Evolutionary conservation across 2,329 filamentous ascomycete genomes (phyloP), one percentile per base, ranked within the genome.

Genomic region (Fusarium decemcellulare): DNA sequence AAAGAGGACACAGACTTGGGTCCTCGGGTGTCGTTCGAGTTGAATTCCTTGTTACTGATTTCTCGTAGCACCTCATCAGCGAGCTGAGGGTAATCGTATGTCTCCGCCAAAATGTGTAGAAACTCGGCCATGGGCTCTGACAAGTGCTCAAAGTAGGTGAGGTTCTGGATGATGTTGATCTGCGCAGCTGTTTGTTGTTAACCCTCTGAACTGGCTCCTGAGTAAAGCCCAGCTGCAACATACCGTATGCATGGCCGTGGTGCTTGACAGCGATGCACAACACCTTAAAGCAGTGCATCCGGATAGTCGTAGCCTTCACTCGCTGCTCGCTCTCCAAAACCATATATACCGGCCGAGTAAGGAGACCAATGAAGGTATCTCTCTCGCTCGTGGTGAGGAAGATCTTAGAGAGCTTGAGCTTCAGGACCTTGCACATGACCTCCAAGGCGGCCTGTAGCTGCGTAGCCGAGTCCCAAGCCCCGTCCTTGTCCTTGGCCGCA

Each of bases 41-140:
- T 98, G 83, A 98, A 99, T 77, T 98, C 95, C 79, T 97, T 99
- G 81, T 95, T 97, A 79, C 95, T 97, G 71, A 99, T 88, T 77
- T 99, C 96, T 74, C 94, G 91, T 62, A 99, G 81, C 32, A 98
- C 93, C 77, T 99, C 96, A 78, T 98, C 96, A 6, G 94, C 92
- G 9, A 99, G 86, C 76, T 99, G 96, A 15, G 95, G 93, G 78
- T 98, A 97, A 81, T 99, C 96, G 82, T 98, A 99, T 83, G 98
- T 95, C 78, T 98, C 95, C 1, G 95, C 92, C 29, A 99, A 85
- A 75, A 98, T 99, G 74, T 98, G 94, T 6, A 99, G 84, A 74
- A 99, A 97, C 79, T 99, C 97, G 34, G 96, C 96, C 96, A 99
- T 99, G 2, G 96, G 96, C 77, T 99, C 96, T 1, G 96, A 95